Percentiles rank a stretch among this genome's conserved stretches.
These are phyloP conservation scores for Graphilbum ipis-grandicollis DNA, from an alignment of 2,329 filamentous ascomycete genomes.

Conservation along the genomic window DNA sequence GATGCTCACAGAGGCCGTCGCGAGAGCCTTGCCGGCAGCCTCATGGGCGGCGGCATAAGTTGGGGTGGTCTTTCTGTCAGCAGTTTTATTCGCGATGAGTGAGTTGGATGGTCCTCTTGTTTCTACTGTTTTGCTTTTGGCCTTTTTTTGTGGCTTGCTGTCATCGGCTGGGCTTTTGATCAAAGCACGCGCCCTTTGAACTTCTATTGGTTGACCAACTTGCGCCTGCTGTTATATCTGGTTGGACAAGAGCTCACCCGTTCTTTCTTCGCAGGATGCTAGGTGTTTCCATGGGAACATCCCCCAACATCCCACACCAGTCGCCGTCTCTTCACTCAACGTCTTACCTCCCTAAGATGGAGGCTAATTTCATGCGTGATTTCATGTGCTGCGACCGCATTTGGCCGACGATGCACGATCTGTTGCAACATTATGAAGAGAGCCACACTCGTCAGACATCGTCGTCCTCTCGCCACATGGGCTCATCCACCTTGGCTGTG, in stretches of 20 bases:
- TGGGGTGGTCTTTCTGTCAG: conserved; percentile 94
- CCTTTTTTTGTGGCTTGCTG: too few species aligned
- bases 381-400: conserved; percentile 89
- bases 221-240: too few species aligned
- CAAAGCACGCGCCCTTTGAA: too few species aligned
- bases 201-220: too few species aligned
- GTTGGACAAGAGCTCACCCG: conserved; percentile 11
- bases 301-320: conserved; percentile 66
- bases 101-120: conserved; percentile 38
- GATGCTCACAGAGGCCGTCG: conserved; percentile 40
- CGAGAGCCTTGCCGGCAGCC: conserved; percentile 45
- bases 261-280: conserved; percentile 50
- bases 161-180: too few species aligned
- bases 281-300: conserved; percentile 59
- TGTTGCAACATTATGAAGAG: conserved; percentile 94
- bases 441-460: conserved; percentile 59
- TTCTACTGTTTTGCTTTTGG: too few species aligned
- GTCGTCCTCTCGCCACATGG: conserved; percentile 16
- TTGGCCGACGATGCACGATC: conserved; percentile 79
- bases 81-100: conserved; percentile 97
- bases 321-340: conserved; percentile 95
- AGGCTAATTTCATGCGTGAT: conserved; percentile 95
- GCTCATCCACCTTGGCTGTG: conserved; percentile 1
- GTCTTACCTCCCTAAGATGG: conserved; percentile 88
- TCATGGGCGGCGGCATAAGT: conserved; percentile 77